A percentile compares a stretch with the other conserved stretches of the same genome.
phyloP scores from a whole-genome alignment of 164 flowering plant genomes.

The Macadamia integrifolia region DNA sequence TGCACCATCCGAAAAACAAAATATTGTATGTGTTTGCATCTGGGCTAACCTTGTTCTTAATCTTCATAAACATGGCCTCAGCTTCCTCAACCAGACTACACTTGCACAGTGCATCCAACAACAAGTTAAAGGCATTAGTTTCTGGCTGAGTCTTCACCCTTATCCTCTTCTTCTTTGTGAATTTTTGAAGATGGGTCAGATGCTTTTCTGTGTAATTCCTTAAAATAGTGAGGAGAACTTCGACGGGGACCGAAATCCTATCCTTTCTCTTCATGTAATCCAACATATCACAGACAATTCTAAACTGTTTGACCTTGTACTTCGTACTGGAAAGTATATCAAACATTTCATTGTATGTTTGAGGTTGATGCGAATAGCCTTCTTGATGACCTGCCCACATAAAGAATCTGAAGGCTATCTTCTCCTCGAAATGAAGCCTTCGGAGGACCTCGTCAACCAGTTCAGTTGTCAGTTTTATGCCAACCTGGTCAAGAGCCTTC shows the following conservation, averaged over 20 bases:
- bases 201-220: slow-evolving; percentile 65
- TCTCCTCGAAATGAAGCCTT: slow-evolving; percentile 70
- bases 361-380: slow-evolving; percentile 51
- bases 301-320: slow-evolving; percentile 73
- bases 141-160: slow-evolving; percentile 85
- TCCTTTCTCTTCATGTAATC: slow-evolving; percentile 89
- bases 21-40: slow-evolving; percentile 67
- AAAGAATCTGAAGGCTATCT: slow-evolving; percentile 75
- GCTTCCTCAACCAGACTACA: slow-evolving; percentile 79
- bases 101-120: slow-evolving; percentile 84
- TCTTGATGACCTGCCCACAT: slow-evolving; percentile 79
- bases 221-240: slow-evolving; percentile 55
- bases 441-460: slow-evolving; percentile 51
- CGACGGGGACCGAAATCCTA: slow-evolving; percentile 62
- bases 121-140: slow-evolving; percentile 73
- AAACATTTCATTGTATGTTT: slow-evolving; percentile 64
- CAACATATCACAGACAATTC: slow-evolving; percentile 70
- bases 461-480: slow-evolving; percentile 40
- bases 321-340: slow-evolving; percentile 75
- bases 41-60: slow-evolving; percentile 52
- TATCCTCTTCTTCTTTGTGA: slow-evolving; percentile 70
- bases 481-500: slow-evolving; percentile 44
- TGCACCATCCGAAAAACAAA: slow-evolving; percentile 94
- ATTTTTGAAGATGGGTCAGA: slow-evolving; percentile 59
- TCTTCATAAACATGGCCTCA: slow-evolving; percentile 53